These are phyloP conservation scores for Suhomyces xylopsoci DNA, from an alignment of 805 yeast species.

Conservation along the genomic window DNA sequence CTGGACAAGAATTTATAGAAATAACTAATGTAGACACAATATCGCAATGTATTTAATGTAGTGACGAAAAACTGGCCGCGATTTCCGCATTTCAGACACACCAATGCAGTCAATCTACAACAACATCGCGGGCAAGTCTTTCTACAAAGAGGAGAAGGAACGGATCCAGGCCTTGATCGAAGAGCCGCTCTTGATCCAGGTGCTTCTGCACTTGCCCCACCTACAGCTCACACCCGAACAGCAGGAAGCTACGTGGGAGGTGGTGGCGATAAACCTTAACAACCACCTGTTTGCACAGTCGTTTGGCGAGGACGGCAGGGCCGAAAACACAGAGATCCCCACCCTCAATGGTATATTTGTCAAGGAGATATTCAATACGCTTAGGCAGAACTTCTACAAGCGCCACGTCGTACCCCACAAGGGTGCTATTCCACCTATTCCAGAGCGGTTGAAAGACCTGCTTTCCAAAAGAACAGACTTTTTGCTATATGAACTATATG, in stretches of 20 bases:
- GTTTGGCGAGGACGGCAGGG: slow-evolving; percentile 7
- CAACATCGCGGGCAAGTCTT: slow-evolving; percentile 15
- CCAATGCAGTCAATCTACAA: neutral
- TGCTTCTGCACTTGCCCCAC: slow-evolving; percentile 30
- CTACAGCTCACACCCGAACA: slow-evolving; percentile 22
- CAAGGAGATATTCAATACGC: slow-evolving; percentile 17
- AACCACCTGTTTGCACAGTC: slow-evolving; percentile 15
- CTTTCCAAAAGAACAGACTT: slow-evolving; percentile 5
- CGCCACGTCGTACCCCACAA: neutral
- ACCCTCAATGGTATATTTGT: slow-evolving; percentile 25
- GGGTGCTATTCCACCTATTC: neutral
- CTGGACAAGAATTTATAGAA: slow-evolving; percentile 31
- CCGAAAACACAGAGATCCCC: slow-evolving; percentile 16
- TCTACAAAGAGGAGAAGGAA: slow-evolving; percentile 24
- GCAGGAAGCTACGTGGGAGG: slow-evolving; percentile 32
- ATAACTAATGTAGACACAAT: neutral
- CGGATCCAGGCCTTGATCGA: slow-evolving; percentile 20
- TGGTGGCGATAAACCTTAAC: slow-evolving; percentile 32
- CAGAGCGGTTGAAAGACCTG: neutral
- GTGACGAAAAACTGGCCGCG: neutral
- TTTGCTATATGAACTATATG: slow-evolving; percentile 21
- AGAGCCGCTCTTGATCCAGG: slow-evolving; percentile 26
- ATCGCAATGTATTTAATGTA: neutral
- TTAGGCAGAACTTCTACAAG: slow-evolving; percentile 14
- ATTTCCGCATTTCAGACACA: neutral